These are phyloP conservation scores for Pyrenula aspistea DNA, from an alignment of 495 filamentous ascomycete species.

Conservation along the genomic window DNA sequence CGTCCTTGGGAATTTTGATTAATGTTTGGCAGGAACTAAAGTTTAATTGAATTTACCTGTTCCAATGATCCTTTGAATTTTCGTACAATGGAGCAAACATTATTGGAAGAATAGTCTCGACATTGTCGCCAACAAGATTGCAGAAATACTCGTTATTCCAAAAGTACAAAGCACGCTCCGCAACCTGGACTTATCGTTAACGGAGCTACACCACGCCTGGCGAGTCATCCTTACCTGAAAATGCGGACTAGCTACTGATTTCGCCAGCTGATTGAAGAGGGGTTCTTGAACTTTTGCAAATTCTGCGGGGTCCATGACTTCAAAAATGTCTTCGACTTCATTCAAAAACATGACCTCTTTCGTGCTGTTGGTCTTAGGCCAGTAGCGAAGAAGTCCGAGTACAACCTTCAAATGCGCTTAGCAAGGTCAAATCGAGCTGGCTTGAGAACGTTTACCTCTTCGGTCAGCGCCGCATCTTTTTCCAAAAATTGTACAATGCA, in stretches of 20 bases:
- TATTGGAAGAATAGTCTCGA: slow-evolving; percentile 93
- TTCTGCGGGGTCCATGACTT: slow-evolving; percentile 98
- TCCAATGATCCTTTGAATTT: slow-evolving; percentile 99
- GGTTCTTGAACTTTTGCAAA: slow-evolving; percentile 98
- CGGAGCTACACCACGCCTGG: background rate
- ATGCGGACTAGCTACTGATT: slow-evolving; percentile 95
- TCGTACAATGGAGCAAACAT: slow-evolving; percentile 99
- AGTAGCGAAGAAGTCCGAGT: slow-evolving; percentile 86
- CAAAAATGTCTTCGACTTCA: slow-evolving; percentile 98
- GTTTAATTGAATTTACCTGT: slow-evolving; percentile 53
- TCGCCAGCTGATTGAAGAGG: slow-evolving; percentile 91
- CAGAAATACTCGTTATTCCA: slow-evolving; percentile 99
- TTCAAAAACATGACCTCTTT: slow-evolving; percentile 99
- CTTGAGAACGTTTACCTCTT: slow-evolving; percentile 62
- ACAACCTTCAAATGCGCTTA: slow-evolving; percentile 53
- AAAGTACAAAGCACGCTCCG: slow-evolving; percentile 95
- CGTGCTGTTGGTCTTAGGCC: slow-evolving; percentile 98
- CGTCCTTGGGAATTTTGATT: slow-evolving; percentile 43
- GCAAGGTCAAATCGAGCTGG: background rate
- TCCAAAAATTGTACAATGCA: slow-evolving; percentile 99
- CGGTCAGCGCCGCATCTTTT: slow-evolving; percentile 92
- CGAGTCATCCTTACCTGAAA: slow-evolving; percentile 57
- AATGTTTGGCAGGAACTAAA: too few relatives aligned
- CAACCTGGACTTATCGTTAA: slow-evolving; percentile 44
- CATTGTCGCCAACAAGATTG: slow-evolving; percentile 97